These are phyloP conservation scores for Yamadazyma dushanensis DNA, from an alignment of 1,139 yeast genomes.

Conservation along the genomic window DNA sequence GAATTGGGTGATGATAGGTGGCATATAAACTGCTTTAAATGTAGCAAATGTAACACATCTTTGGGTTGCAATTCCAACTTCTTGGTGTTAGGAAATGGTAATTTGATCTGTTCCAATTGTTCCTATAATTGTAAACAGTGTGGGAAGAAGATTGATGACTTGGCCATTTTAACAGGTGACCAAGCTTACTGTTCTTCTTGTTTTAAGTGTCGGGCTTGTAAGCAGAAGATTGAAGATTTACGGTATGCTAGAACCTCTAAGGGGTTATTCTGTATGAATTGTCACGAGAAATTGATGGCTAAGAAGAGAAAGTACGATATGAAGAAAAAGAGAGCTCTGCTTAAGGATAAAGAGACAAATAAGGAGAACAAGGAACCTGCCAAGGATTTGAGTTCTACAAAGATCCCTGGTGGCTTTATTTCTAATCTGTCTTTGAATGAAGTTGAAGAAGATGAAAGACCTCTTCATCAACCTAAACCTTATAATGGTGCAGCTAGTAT, in stretches of 20 bases:
- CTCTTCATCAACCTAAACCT: conserved; percentile 16
- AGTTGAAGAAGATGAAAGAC: conserved; percentile 15
- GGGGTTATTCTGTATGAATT: conserved; percentile 90
- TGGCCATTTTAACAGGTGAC: conserved; percentile 94
- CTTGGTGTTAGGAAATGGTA: conserved; percentile 89
- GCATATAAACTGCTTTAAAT: conserved; percentile 91
- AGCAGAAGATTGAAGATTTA: conserved; percentile 82
- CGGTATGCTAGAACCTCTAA: conserved; percentile 92
- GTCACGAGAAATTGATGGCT: conserved; percentile 84
- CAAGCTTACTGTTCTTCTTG: conserved; percentile 93
- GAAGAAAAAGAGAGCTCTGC: conserved; percentile 34
- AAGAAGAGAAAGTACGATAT: conserved; percentile 57
- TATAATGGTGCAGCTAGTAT: conserved; percentile 6
- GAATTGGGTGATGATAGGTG: conserved; percentile 89
- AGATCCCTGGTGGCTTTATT: too few relatives aligned
- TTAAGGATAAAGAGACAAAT: conserved; percentile 6
- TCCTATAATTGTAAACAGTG: conserved; percentile 88
- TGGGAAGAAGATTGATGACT: conserved; percentile 85
- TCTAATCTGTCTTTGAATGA: too few relatives aligned
- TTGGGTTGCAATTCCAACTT: conserved; percentile 88
- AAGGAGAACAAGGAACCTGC: conserved; percentile 19
- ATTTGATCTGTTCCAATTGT: conserved; percentile 86
- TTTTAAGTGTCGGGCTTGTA: conserved; percentile 89
- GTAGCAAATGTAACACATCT: conserved; percentile 77
- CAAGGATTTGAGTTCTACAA: conserved; percentile 31